Evolutionary conservation across 306 rosid genomes (phyloP), one percentile per base, ranked within the genome.

Genomic region (Rosa rugosa): DNA sequence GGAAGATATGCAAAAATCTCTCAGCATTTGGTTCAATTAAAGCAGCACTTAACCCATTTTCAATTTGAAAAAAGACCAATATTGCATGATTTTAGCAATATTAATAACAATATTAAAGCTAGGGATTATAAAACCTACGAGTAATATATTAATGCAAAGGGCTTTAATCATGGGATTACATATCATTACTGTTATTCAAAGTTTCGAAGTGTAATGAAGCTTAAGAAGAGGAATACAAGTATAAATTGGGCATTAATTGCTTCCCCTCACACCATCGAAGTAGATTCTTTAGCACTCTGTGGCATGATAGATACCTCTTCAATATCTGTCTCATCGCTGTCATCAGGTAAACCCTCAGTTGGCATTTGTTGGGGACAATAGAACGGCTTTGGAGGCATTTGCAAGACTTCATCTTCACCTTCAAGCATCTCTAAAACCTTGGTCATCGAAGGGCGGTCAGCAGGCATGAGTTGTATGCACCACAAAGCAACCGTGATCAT

Each of bases 351-450:
- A 17, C 60, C 65, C 14, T 5, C 11, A 2, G 5, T 13, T 3
- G 22, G 17, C 20, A 11, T 62, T 13, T 31, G 42, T 49, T 27
- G 31, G 11, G 82, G 77, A 72, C 66, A 79, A 0, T 57, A 8
- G 8, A 80, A 75, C 45, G 88, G 88, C 16, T 73, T 87, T 5
- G 86, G 77, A 31, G 90, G 87, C 56, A 84, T 60, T 78, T 82
- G 51, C 50, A 75, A 5, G 8, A 8, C 57, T 40, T 80, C 78
- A 16, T 23, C 11, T 8, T 72, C 47, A 0, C 78, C 80, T 72
- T 78, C 85, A 17, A 80, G 77, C 85, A 82, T 87, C 53, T 82
- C 80, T 3, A 80, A 2, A 0, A 83, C 87, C 44, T 53, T 69
- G 8, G 38, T 77, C 85, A 85, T 82, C 1, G 81, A 62, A 18